Percentiles rank a stretch among this genome's conserved stretches.
These are phyloP conservation scores for Diacronema lutheri DNA, from an alignment of 78 protist genomes.

Conservation along the genomic window DNA sequence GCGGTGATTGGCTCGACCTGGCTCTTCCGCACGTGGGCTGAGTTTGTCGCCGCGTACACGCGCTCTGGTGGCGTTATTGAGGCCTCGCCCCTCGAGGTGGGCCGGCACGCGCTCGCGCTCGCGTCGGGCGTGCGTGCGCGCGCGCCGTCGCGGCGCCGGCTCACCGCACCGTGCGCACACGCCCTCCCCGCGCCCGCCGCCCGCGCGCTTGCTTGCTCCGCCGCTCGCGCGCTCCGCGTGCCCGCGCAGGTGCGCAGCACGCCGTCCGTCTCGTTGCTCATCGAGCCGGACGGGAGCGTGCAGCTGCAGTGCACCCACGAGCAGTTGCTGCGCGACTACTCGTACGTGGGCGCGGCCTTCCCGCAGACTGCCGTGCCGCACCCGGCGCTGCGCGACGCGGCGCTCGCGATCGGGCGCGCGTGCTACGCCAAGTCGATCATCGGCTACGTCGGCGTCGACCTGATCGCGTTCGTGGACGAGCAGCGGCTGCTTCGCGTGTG, in stretches of 20 bases:
- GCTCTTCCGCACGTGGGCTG: conserved; percentile 15
- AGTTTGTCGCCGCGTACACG: background rate
- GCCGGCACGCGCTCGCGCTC: background rate
- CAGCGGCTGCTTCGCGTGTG: conserved; percentile 15
- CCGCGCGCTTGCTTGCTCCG: no score
- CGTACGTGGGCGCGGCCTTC: conserved; percentile 11
- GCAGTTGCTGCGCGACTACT: conserved; percentile 4
- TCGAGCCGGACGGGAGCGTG: conserved; percentile 40
- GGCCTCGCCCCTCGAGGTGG: conserved; percentile 29
- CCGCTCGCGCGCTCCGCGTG: no score
- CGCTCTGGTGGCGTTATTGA: conserved; percentile 29
- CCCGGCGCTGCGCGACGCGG: conserved; percentile 33
- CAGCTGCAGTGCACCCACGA: conserved; percentile 4
- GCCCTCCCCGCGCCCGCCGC: no score
- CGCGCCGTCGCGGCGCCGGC: no score
- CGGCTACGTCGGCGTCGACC: conserved; percentile 29
- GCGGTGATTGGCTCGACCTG: background rate
- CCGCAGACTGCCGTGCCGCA: conserved; percentile 32
- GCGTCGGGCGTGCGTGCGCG: no score
- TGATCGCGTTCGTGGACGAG: background rate
- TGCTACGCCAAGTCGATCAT: background rate
- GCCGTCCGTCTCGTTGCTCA: conserved; percentile 12
- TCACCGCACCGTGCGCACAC: no score
- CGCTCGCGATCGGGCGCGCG: conserved; percentile 4
- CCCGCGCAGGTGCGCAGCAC: background rate